Percentiles rank a stretch among this genome's conserved stretches.
Evolutionary conservation across 257 asterid species (phyloP).

Genomic region (Leonotis leonurus): DNA sequence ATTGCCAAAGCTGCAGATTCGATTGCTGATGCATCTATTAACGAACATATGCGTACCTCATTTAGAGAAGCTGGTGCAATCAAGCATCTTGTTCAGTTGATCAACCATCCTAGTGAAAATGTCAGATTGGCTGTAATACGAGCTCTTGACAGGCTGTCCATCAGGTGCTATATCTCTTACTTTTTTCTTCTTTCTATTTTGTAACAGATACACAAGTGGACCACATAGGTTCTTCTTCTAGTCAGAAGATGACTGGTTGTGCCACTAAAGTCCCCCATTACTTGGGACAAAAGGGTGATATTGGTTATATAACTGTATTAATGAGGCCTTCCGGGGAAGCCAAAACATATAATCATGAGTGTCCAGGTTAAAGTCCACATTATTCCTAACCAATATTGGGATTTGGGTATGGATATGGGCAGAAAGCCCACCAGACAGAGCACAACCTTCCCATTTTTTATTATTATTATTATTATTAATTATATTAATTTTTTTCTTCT

Average conservation of each 20-base stretch:
- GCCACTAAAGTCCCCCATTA: not conserved
- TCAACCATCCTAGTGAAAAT: conserved; percentile 48
- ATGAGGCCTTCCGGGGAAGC: not conserved
- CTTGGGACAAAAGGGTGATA: not conserved
- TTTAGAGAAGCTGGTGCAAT: conserved; percentile 80
- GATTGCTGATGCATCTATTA: conserved; percentile 70
- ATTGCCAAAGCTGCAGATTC: conserved; percentile 66
- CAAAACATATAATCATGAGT: not conserved
- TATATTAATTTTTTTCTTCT: too few species aligned
- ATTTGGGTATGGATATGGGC: not conserved
- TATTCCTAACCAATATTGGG: not conserved
- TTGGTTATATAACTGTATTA: not conserved
- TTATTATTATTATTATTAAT: not conserved
- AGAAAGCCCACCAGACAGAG: not conserved
- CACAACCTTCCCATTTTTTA: not conserved
- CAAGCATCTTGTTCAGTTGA: conserved; percentile 51
- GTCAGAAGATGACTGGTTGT: not conserved
- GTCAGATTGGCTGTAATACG: conserved; percentile 49
- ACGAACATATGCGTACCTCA: conserved; percentile 60
- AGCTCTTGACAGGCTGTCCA: conserved; percentile 69
- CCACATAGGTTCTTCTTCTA: not conserved
- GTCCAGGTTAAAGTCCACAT: not conserved
- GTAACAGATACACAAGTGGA: not conserved
- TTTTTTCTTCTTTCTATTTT: not conserved
- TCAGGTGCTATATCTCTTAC: conserved; percentile 46